Base-by-base conservation (phyloP, 768 basidiomycete species). In the Kwoniella sp. region DNA sequence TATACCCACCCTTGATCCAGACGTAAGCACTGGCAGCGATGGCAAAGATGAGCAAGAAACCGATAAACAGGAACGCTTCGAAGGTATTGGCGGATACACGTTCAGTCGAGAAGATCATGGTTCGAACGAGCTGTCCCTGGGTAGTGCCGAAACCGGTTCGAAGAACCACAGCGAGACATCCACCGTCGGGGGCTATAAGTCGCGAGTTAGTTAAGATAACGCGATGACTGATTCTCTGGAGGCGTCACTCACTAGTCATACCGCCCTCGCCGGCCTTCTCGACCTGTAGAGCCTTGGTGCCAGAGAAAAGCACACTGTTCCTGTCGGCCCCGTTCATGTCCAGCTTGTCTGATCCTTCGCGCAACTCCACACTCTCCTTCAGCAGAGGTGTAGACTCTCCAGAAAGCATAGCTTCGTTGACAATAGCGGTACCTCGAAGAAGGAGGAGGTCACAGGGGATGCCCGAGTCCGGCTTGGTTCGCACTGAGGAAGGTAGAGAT, bases 41-140 rank as follows among this genome's bases (percentile, higher is more conserved):
- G 34, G 95, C 95, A 69, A 99, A 98, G 57, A 96, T 88, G 48
- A 98, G 83, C 14, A 98, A 78, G 80, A 99, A 98, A 2, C 91
- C 95, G 56, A 99, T 96, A 77, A 99, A 99, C 51, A 96, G 76
- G 83, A 96, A 98, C 0, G 85, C 86, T 71, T 99, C 95, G 54
- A 87, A 43, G 73, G 93, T 98, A 76, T 98, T 98, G 22, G 95
- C 95, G 7, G 90, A 89, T 19, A 99, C 85, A 5, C 91, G 87
- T 67, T 99, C 95, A 0, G 89, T 91, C 12, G 89, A 91, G 78
- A 98, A 99, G 51, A 99, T 91, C 95, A 98, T 99, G 0, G 95
- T 98, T 38, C 93, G 80, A 27, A 99, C 92, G 28, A 99, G 83
- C 75, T 93, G 89, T 32, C 95, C 95, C 72, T 99, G 95, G 0